Percentiles rank a stretch among this genome's conserved stretches.
Conservation (phyloP, 306 rosid species). For the Begonia loranthoides region DNA sequence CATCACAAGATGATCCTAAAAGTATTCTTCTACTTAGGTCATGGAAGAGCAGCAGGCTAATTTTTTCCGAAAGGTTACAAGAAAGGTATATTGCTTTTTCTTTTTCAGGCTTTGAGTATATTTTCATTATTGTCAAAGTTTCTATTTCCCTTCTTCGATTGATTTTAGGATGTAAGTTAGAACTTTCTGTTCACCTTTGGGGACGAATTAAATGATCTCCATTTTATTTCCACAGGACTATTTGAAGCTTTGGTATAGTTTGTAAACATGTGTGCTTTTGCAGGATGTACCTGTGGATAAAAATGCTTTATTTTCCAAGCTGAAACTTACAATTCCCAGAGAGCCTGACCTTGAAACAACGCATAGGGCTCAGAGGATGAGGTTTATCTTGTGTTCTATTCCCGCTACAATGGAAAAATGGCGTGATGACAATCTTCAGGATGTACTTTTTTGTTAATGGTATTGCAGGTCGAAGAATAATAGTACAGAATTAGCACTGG, state of each 20-base stretch:
- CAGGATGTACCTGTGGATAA: slow-evolving; percentile 63
- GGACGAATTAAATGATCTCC: too few species aligned
- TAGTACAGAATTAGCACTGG: slow-evolving; percentile 32
- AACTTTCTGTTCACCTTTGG: too few species aligned
- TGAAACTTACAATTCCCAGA: slow-evolving; percentile 72
- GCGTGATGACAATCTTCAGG: neutral
- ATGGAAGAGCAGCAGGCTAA: slow-evolving; percentile 42
- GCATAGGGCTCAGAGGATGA: slow-evolving; percentile 61
- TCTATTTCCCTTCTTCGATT: too few species aligned
- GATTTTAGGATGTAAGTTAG: too few species aligned
- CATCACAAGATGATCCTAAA: slow-evolving; percentile 2
- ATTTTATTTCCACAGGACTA: too few species aligned
- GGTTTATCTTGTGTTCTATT: slow-evolving; percentile 36
- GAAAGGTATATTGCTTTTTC: slow-evolving; percentile 36
- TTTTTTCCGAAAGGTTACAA: slow-evolving; percentile 76
- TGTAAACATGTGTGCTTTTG: slow-evolving; percentile 5
- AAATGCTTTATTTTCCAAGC: slow-evolving; percentile 28
- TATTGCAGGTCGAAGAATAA: slow-evolving; percentile 42
- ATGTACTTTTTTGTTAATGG: slow-evolving; percentile 3
- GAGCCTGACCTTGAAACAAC: slow-evolving; percentile 85
- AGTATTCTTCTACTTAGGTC: slow-evolving; percentile 38
- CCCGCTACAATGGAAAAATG: neutral
- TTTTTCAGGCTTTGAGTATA: neutral
- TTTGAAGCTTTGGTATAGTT: too few species aligned
- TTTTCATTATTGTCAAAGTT: too few species aligned